Base-by-base conservation (phyloP, 805 yeast species). In the Candida manassasensis region DNA sequence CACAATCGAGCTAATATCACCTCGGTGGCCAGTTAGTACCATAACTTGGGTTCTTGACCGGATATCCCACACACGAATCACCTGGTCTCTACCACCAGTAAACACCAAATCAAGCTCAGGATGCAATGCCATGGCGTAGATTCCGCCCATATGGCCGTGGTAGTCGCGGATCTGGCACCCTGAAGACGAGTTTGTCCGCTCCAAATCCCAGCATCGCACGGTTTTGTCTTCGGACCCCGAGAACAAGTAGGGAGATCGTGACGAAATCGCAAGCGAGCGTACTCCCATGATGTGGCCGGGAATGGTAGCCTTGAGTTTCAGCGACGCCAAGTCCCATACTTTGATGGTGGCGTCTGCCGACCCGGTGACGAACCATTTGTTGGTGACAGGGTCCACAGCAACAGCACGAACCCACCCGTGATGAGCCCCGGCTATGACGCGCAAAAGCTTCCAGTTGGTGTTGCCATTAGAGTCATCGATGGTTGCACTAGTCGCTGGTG, bases 191-290 rank as follows among this genome's bases (percentile, higher is more conserved):
- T 77, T 77, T 48, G 89, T 86, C 50, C 79, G 75, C 56, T 90
- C 97, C 46, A 93, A 68, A 63, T 93, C 99, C 97, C 97, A 93
- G 58, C 97, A 89, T 53, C 86, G 78, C 7, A 88, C 86, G 17
- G 88, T 71, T 55, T 89, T 89, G 56, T 93, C 99, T 53, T 93
- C 97, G 29, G 96, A 84, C 16, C 93, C 89, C 10, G 90, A 77
- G 55, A 89, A 93, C 66, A 93, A 62, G 56, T 90, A 90, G 0
- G 97, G 96, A 53, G 81, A 87, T 36, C 83, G 66, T 2, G 71
- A 64, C 0, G 95, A 84, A 0, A 90, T 73, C 0, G 72, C 79
- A 11, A 93, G 50, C 2, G 86, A 83, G 37, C 96, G 61, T 1
- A 93, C 90, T 0, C 87, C 78, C 96, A 90, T 84, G 4, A 83